Base-by-base conservation (phyloP, 345 rosid genomes). In the Eucalyptus pumila region DNA sequence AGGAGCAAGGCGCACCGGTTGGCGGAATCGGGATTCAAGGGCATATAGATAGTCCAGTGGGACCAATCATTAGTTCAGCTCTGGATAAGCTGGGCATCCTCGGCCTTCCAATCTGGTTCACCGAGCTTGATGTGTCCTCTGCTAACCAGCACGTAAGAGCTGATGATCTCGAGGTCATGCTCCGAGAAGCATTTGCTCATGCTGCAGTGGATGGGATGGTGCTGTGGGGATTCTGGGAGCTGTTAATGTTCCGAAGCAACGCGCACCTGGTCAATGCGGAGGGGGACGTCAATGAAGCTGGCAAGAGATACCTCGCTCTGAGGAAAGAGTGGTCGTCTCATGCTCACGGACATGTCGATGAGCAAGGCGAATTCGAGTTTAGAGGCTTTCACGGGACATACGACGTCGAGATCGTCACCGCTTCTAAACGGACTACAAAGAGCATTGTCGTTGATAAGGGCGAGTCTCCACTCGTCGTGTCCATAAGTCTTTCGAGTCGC, bases 201-300 rank as follows among this genome's bases (percentile, higher is more conserved):
- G 97, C 98, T 37, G 97, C 98, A 0, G 96, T 98, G 62, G 98
- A 98, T 65, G 99, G 99, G 44, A 90, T 97, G 80, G 91, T 98
- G 98, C 94, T 98, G 85, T 98, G 99, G 99, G 99, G 99, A 51
- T 97, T 98, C 62, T 97, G 99, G 99, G 99, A 98, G 95, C 89
- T 95, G 92, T 95, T 40, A 44, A 76, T 95, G 92, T 94, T 97
- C 92, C 91, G 99, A 88, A 92, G 93, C 80, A 88, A 93, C 88
- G 90, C 99, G 6, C 97, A 98, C 88, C 90, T 97, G 95, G 97
- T 98, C 65, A 89, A 96, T 86, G 99, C 98, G 3, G 98, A 98
- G 90, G 99, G 99, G 14, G 97, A 96, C 12, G 34, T 97, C 88
- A 98, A 96, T 89, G 97, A 94, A 91, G 94, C 99, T 45, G 99